Conservation (phyloP, 768 basidiomycete genomes). For the Russula dissimulans region DNA sequence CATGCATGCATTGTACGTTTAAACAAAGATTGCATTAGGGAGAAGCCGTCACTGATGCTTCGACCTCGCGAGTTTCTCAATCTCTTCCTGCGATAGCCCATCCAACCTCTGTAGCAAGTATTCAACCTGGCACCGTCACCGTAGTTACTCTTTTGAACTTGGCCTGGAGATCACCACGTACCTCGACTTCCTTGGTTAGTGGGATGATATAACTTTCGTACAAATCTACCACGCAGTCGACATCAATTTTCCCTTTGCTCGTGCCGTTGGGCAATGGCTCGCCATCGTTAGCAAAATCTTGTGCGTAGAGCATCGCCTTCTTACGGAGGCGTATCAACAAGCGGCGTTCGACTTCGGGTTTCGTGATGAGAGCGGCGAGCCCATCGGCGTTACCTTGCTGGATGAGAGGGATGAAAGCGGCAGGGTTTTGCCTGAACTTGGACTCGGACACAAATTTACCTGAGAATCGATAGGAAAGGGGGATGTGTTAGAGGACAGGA, state of each 20-base stretch:
- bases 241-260: constrained; percentile 64
- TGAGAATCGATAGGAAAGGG: constrained; percentile 25
- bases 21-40: no score
- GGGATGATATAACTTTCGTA: constrained; percentile 97
- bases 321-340: constrained; percentile 76
- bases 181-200: constrained; percentile 97
- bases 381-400: constrained; percentile 63
- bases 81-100: constrained; percentile 71
- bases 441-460: constrained; percentile 99
- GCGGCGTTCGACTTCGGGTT: constrained; percentile 87
- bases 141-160: background rate
- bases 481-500: background rate
- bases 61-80: constrained; percentile 47
- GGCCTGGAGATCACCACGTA: constrained; percentile 27
- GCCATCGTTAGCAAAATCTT: constrained; percentile 70
- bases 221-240: constrained; percentile 84
- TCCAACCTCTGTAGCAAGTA: constrained; percentile 89
- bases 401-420: constrained; percentile 90
- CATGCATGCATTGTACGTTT: no score
- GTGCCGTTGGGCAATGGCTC: constrained; percentile 36
- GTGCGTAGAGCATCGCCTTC: constrained; percentile 71
- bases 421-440: constrained; percentile 83
- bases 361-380: constrained; percentile 86
- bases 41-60: background rate
- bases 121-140: constrained; percentile 55